These are phyloP conservation scores for Fusarium sp. DNA, from an alignment of 2,329 filamentous ascomycete genomes.

Conservation along the genomic window DNA sequence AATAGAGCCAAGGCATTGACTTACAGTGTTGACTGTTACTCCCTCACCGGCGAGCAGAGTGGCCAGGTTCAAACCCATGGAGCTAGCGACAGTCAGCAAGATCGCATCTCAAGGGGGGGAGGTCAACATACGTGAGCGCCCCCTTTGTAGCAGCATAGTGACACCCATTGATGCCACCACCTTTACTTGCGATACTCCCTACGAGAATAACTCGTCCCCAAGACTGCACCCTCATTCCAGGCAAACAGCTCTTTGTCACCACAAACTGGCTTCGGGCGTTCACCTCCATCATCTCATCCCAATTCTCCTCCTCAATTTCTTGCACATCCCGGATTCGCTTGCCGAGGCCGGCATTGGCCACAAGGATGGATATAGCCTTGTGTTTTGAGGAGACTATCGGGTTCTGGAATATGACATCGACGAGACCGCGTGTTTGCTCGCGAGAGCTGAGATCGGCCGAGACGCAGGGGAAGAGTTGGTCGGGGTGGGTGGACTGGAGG, in stretches of 20 bases:
- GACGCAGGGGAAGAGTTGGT: constrained; percentile 19
- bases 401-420: constrained; percentile 9
- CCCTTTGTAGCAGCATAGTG: constrained; percentile 52
- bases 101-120: accelerated
- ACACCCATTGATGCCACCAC: constrained; percentile 51
- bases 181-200: constrained; percentile 49
- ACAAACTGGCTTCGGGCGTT: constrained; percentile 51
- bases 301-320: constrained; percentile 51
- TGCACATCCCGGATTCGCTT: constrained; percentile 49
- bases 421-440: constrained; percentile 17
- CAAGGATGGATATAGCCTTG: constrained; percentile 45
- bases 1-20: neutral
- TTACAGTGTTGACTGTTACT: constrained; percentile 50
- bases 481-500: neutral
- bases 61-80: constrained; percentile 50
- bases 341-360: constrained; percentile 49
- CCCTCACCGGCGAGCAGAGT: constrained; percentile 49
- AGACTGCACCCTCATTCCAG: constrained; percentile 46
- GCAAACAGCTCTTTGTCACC: constrained; percentile 48
- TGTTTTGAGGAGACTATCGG: constrained; percentile 12
- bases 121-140: constrained; percentile 36
- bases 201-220: constrained; percentile 50
- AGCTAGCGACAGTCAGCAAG: constrained; percentile 34
- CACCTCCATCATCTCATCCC: constrained; percentile 52
- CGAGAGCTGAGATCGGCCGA: constrained; percentile 26